Evolutionary conservation across 2,329 filamentous ascomycete species (phyloP), one percentile per base, ranked within the genome.

Genomic region (Cytospora leucostoma): DNA sequence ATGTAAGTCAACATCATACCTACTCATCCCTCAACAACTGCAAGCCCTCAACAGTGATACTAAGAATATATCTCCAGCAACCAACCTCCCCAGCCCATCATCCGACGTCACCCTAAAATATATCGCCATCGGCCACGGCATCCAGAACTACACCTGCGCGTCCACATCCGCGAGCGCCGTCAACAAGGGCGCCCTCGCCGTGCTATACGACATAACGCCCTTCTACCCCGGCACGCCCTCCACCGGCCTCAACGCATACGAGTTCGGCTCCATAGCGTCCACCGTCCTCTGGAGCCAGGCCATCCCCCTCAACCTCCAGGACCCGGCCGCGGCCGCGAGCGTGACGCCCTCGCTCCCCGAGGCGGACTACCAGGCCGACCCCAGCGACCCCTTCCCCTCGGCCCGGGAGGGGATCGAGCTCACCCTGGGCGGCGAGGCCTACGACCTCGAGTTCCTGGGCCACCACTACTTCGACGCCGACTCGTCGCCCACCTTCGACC

Each of bases 141-240:
- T 87, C 69, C 87, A 90, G 71, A 90, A 90, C 81, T 90, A 90
- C 78, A 87, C 84, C 44, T 90, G 87, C 74, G 72, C 69, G 35
- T 62, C 70, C n/a, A 64, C 70, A 17, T 72, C 75, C 11, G 73
- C 72, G 2, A 67, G 69, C 0, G 76, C 79, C 35, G 69, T 69
- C 7, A 73, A 79, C n/a, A 72, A 75, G 21, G 85, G 86, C 53
- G 86, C 86, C 54, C 76, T 87, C 32, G 86, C 86, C 65, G 80
- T 83, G 60, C 81, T 88, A 65, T 87, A 85, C 80, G 84, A 88
- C 69, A 76, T 81, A 67, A 82, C 79, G 13, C 37, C 67, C 4
- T 74, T 86, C n/a, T 84, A 82, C 72, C 83, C 84, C 0, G 76
- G 76, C 27, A 75, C 77, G 7, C 68, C 76, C 6, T 54, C 65